Conservation (phyloP, 192 early-diverging fungal genomes). For the Coemansia sp. region DNA sequence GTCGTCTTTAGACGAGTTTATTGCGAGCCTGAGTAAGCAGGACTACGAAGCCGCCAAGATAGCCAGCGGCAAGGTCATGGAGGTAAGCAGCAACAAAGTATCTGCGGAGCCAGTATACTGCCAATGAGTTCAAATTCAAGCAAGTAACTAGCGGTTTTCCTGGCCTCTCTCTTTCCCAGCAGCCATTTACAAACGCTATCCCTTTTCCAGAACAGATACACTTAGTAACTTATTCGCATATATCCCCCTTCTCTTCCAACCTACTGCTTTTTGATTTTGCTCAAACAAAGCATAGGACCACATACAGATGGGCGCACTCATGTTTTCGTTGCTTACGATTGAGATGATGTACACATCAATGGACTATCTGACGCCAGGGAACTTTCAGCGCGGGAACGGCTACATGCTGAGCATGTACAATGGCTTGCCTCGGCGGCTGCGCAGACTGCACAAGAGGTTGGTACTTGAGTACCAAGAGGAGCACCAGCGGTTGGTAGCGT, state of each 20-base stretch:
- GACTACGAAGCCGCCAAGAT: constrained; percentile 52
- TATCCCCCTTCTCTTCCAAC: background rate
- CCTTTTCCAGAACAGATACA: background rate
- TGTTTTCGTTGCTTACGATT: constrained; percentile 53
- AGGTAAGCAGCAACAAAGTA: constrained; percentile 23
- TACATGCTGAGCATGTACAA: constrained; percentile 46
- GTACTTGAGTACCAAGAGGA: constrained; percentile 43
- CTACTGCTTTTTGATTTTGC: background rate
- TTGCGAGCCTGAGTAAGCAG: constrained; percentile 42
- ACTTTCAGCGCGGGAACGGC: constrained; percentile 46
- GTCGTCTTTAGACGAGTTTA: constrained; percentile 46
- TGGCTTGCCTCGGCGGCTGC: constrained; percentile 33
- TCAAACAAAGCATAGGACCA: constrained; percentile 32
- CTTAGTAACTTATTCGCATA: background rate
- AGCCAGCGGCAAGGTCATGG: constrained; percentile 53
- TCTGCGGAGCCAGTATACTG: background rate
- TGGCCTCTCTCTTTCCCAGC: background rate
- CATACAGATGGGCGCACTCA: constrained; percentile 48
- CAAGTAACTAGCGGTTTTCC: background rate
- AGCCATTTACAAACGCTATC: background rate
- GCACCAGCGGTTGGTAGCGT: constrained; percentile 27
- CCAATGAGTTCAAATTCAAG: constrained; percentile 1
- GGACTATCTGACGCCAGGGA: constrained; percentile 48
- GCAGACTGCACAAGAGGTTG: constrained; percentile 35
- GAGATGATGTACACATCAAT: constrained; percentile 57